Percentiles rank a stretch among this genome's conserved stretches.
phyloP scores from a whole-genome alignment of 768 basidiomycete species.

The Leucocoprinus leucothites region DNA sequence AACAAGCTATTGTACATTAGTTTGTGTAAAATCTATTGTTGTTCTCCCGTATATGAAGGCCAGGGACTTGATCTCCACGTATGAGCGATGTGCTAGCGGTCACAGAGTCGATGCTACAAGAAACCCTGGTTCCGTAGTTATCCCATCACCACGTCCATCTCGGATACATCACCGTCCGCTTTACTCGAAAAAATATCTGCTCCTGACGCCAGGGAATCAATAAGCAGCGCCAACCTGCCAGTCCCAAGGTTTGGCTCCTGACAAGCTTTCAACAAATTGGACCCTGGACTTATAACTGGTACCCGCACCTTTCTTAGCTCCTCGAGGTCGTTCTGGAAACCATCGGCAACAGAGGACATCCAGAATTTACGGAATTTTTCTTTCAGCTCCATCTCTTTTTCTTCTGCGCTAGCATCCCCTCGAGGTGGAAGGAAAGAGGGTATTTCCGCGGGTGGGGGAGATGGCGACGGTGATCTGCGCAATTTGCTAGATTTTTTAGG shows the following conservation, averaged over 20 bases:
- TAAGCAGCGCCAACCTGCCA: slow-evolving; percentile 67
- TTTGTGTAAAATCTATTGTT: too few relatives aligned
- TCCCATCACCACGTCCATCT: slow-evolving; percentile 74
- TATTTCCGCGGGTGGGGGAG: slow-evolving; percentile 41
- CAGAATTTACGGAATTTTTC: slow-evolving; percentile 79
- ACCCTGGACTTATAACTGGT: background rate
- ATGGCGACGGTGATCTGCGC: slow-evolving; percentile 39
- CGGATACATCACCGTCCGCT: slow-evolving; percentile 41
- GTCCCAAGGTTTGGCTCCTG: slow-evolving; percentile 65
- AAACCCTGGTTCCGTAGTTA: slow-evolving; percentile 17
- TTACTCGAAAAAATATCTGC: slow-evolving; percentile 64
- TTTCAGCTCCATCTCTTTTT: slow-evolving; percentile 53
- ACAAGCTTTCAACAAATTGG: background rate
- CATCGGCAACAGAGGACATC: slow-evolving; percentile 82
- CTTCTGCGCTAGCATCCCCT: slow-evolving; percentile 22
- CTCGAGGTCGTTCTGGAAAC: slow-evolving; percentile 82
- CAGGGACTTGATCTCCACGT: too few relatives aligned
- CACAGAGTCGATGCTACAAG: too few relatives aligned
- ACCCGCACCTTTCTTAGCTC: slow-evolving; percentile 70
- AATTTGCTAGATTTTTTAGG: slow-evolving; percentile 7
- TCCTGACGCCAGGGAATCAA: slow-evolving; percentile 80
- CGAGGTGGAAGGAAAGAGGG: slow-evolving; percentile 55
- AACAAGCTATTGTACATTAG: too few relatives aligned
- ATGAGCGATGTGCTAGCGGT: too few relatives aligned
- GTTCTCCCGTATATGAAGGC: too few relatives aligned